These are phyloP conservation scores for Sparassis latifolia DNA, from an alignment of 1,284 basidiomycete genomes.

Conservation along the genomic window DNA sequence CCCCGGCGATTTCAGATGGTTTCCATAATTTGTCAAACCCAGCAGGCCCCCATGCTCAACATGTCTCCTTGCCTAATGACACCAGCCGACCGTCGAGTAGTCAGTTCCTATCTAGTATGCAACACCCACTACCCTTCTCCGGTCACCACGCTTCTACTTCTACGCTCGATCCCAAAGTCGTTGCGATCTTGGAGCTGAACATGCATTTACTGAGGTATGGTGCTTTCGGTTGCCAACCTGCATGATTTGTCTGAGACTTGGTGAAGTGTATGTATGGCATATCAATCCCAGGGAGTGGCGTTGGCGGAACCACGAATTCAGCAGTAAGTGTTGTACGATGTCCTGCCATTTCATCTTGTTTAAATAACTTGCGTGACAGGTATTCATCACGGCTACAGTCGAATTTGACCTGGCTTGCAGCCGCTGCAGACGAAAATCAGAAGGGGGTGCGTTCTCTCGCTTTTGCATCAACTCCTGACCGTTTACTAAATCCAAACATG, in stretches of 20 bases:
- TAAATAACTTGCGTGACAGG: slow-evolving; percentile 28
- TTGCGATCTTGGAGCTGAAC: slow-evolving; percentile 57
- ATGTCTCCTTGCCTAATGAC: neutral
- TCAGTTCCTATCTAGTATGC: neutral
- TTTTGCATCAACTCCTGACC: neutral
- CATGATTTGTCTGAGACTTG: too few species aligned
- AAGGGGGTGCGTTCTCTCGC: slow-evolving; percentile 33
- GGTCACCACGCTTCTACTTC: neutral
- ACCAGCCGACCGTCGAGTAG: neutral
- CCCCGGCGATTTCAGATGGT: neutral
- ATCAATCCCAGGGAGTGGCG: too few species aligned
- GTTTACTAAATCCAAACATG: neutral
- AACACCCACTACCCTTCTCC: too few species aligned
- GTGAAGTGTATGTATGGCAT: too few species aligned
- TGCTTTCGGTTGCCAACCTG: neutral
- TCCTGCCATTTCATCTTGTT: slow-evolving; percentile 5
- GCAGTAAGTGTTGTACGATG: slow-evolving; percentile 39
- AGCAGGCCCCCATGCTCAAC: neutral
- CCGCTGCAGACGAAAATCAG: slow-evolving; percentile 48
- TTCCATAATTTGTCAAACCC: too few species aligned
- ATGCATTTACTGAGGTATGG: slow-evolving; percentile 57
- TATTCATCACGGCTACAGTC: slow-evolving; percentile 52
- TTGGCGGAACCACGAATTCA: slow-evolving; percentile 31
- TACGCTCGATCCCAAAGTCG: slow-evolving; percentile 43
- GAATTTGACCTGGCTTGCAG: slow-evolving; percentile 63